These are phyloP conservation scores for Blastomyces parvus DNA, from an alignment of 2,329 filamentous ascomycete genomes.

Conservation along the genomic window DNA sequence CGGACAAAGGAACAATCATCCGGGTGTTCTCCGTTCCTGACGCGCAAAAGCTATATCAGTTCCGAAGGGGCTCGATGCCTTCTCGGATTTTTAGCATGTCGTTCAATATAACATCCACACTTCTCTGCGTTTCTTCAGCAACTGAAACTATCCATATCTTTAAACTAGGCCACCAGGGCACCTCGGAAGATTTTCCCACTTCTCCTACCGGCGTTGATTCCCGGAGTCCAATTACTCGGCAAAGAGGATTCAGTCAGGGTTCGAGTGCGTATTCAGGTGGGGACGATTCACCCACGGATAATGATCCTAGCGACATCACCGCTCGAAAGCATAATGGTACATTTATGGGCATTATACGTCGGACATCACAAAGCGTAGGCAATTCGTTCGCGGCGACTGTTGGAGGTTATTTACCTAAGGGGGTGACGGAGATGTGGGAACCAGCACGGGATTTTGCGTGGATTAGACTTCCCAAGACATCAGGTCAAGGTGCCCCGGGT, in stretches of 20 bases:
- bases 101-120: slow-evolving; percentile 86
- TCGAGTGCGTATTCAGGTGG: slow-evolving; percentile 21
- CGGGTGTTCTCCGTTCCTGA: slow-evolving; percentile 87
- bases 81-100: slow-evolving; percentile 98
- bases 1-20: slow-evolving; percentile 95
- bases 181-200: slow-evolving; percentile 22
- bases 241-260: slow-evolving; percentile 22
- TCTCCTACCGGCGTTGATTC: slow-evolving; percentile 19
- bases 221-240: slow-evolving; percentile 11
- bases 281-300: slow-evolving; percentile 27
- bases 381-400: slow-evolving; percentile 81
- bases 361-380: slow-evolving; percentile 88
- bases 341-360: slow-evolving; percentile 80
- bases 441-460: slow-evolving; percentile 90
- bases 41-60: slow-evolving; percentile 90
- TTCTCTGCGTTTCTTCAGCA: slow-evolving; percentile 90
- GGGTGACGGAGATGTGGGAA: slow-evolving; percentile 97
- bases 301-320: slow-evolving; percentile 25
- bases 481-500: slow-evolving; percentile 29
- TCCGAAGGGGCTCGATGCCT: slow-evolving; percentile 88
- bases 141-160: slow-evolving; percentile 97
- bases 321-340: slow-evolving; percentile 56
- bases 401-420: slow-evolving; percentile 83
- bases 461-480: slow-evolving; percentile 72
- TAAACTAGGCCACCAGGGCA: slow-evolving; percentile 50